Base-by-base conservation (phyloP, 345 rosid species). In the Heritiera littoralis region DNA sequence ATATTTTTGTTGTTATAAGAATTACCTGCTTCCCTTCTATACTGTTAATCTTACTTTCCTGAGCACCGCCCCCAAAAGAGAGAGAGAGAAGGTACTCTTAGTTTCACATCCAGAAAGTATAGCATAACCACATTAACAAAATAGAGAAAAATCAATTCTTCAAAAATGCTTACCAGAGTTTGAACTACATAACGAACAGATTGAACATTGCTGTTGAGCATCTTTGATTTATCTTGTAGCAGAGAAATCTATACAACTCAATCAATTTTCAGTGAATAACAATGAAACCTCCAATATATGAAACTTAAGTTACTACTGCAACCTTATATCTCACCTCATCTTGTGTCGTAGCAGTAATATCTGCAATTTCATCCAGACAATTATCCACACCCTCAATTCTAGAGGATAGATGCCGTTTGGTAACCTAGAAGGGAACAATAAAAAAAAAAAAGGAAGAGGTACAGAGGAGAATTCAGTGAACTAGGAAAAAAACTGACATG, bases 1-100 rank as follows among this genome's bases (percentile, higher is more conserved):
- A 61, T 43, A 40, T 28, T 65, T 40, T 70, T 67, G 52, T 20
- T 72, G 75, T 77, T 43, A 80, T 23, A 64, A 63, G 13, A 75
- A 61, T 71, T 87, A 91, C 97, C 97, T 93, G 95, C 76, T 90
- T 93, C 80, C 81, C 92, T 86, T 90, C 95, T 43, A 93, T 85
- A 77, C 83, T 84, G 60, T 40, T 74, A 70, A 93, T 87, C 89
- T 88, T 91, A 79, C 69, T 85, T 79, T 87, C 90, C 97, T 92
- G 83, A 74, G 12, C 59, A 20, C 20, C 28, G 2, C 23, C 20
- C n/a, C 58, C 5, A 41, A 41, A 4, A 41, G 43, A 41, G 43
- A 41, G 43, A 41, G 2, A 65, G 51, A 66, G 23, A 40, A 9
- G 23, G 32, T 23, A 23, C 9, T 54, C 40, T 30, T 38, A 66